Conservation (phyloP, 2,329 filamentous ascomycete genomes). For the Gliomastix tumulicola region DNA sequence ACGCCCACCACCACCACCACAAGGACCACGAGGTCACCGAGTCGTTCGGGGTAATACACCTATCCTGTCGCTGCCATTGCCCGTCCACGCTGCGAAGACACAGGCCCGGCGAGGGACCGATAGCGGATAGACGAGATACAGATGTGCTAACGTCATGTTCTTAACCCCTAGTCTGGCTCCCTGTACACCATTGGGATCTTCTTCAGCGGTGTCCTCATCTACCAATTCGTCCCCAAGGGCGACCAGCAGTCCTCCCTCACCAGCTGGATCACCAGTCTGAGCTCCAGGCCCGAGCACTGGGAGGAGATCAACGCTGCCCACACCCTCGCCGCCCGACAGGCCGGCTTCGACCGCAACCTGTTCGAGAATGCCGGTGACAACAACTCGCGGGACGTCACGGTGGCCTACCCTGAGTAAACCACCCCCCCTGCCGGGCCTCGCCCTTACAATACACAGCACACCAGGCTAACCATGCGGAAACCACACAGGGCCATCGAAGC, state of each 20-base stretch:
- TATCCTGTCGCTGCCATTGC: too few species aligned
- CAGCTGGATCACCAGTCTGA: slow-evolving; percentile 37
- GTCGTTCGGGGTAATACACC: slow-evolving; percentile 52
- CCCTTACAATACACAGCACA: too few species aligned
- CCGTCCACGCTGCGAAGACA: too few species aligned
- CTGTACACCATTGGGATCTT: slow-evolving; percentile 37
- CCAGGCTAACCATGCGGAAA: too few species aligned
- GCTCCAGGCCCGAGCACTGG: slow-evolving; percentile 40
- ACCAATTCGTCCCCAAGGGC: slow-evolving; percentile 41
- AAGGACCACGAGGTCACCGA: slow-evolving; percentile 42
- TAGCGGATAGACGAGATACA: too few species aligned
- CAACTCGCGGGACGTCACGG: slow-evolving; percentile 40
- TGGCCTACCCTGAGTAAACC: slow-evolving; percentile 52
- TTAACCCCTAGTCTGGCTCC: slow-evolving; percentile 33
- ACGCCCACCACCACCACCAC: slow-evolving; percentile 42
- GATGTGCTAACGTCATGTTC: slow-evolving; percentile 1
- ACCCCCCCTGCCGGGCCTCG: slow-evolving; percentile 1
- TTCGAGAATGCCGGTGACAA: slow-evolving; percentile 36
- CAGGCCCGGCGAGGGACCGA: too few species aligned
- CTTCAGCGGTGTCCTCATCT: slow-evolving; percentile 34
- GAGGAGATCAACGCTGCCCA: slow-evolving; percentile 45
- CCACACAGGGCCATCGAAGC: slow-evolving; percentile 41
- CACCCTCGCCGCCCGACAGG: slow-evolving; percentile 46
- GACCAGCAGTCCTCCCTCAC: slow-evolving; percentile 41
- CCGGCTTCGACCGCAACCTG: slow-evolving; percentile 49